Conservation (phyloP, 768 basidiomycete species). For the Lactifluus pinguis region DNA sequence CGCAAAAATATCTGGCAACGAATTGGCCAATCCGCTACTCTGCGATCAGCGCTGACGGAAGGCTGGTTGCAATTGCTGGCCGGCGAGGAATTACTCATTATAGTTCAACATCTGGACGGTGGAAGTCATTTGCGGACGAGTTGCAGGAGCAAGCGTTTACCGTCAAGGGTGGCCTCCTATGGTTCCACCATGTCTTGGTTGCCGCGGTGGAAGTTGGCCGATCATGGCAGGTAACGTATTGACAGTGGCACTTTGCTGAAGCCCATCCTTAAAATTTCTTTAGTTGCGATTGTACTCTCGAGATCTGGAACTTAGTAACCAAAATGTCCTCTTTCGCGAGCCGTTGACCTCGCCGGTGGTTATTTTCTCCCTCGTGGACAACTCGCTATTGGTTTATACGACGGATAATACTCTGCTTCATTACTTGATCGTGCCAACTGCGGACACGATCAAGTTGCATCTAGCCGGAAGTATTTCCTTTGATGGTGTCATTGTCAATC, state of each 20-base stretch:
- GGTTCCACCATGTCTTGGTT: conserved; percentile 95
- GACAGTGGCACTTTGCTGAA: neutral
- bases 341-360: conserved; percentile 67
- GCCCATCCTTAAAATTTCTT: conserved; percentile 8
- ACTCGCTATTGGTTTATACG: conserved; percentile 89
- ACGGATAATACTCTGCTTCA: conserved; percentile 90
- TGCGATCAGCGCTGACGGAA: conserved; percentile 81
- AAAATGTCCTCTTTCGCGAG: conserved; percentile 78
- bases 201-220: conserved; percentile 80
- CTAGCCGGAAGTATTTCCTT: conserved; percentile 94
- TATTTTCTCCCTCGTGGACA: conserved; percentile 87
- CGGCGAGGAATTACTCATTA: conserved; percentile 88
- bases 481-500: conserved; percentile 76
- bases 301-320: conserved; percentile 76
- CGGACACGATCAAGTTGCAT: conserved; percentile 76
- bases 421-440: conserved; percentile 80
- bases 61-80: conserved; percentile 88
- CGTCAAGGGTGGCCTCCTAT: conserved; percentile 85
- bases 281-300: conserved; percentile 93
- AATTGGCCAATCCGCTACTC: conserved; percentile 96
- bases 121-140: conserved; percentile 82
- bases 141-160: conserved; percentile 79
- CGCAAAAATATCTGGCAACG: conserved; percentile 74
- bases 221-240: conserved; percentile 55
- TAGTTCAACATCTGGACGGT: conserved; percentile 86